Evolutionary conservation across 2,329 filamentous ascomycete genomes (phyloP), one percentile per base, ranked within the genome.

Genomic region (Amylocarpus encephaloides): DNA sequence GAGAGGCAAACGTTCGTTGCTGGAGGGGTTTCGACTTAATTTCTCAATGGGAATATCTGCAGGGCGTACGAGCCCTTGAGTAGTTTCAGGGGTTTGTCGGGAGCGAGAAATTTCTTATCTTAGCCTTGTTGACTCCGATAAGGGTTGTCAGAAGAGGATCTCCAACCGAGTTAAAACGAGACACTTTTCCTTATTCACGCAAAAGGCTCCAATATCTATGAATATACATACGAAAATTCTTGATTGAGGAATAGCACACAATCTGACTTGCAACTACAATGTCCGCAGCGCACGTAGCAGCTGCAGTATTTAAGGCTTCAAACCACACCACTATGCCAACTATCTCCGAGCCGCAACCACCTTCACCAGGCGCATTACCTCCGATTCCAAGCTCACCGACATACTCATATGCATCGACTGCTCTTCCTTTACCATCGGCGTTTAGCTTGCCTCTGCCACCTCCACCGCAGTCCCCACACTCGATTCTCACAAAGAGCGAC

Each of bases 381-480:
- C 76, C 78, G 1, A 71, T 83, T n/a, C 81, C 81, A 5, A 68
- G 68, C n/a, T 83, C 80, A 15, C 81, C 81, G 35, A 76, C 80
- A 19, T 82, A 78, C 65, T 83, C 81, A 12, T 74, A 82, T 64
- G 78, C 80, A 50, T 82, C 79, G 36, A 84, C 80, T 15, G 72
- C 79, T 32, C 79, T 80, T 60, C 79, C 76, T 5, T 66, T 82
- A 26, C 59, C 62, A 39, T 80, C 79, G 6, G 69, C 76, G 29
- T 82, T 77, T 67, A 77, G 73, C 63, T 71, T 84, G 6, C 79
- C 80, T 1, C 70, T 77, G 2, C 80, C 81, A n/a, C 80, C 80
- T 2, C 74, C 79, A 5, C 79, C 80, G 2, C 73, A 72, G 29
- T 71, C 78, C n/a, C 63, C 73, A 13, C 75, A 83, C 59, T 73